Percentiles rank a stretch among this genome's conserved stretches.
Conservation (phyloP, 176 grass and related monocot species). For the Bromus sterilis region DNA sequence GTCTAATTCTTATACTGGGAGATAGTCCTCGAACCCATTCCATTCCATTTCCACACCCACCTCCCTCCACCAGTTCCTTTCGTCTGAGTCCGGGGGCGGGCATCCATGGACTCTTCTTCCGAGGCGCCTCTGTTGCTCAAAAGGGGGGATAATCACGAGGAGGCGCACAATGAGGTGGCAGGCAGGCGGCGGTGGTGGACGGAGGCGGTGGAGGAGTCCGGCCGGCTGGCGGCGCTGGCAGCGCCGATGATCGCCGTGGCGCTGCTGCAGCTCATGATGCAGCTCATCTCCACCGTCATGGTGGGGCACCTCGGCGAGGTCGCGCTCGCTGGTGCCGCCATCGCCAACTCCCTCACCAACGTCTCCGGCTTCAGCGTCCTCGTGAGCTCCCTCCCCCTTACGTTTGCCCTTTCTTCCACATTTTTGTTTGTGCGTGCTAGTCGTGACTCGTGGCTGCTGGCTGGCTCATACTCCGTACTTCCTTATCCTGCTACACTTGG, state of each 20-base stretch:
- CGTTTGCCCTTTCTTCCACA: not conserved
- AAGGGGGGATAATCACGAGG: not conserved
- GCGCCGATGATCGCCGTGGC: slow-evolving; percentile 56
- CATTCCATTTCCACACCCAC: not conserved
- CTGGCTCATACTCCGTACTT: not conserved
- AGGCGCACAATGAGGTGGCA: not conserved
- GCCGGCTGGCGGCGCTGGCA: slow-evolving; percentile 35
- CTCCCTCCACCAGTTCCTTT: not conserved
- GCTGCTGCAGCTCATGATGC: slow-evolving; percentile 54
- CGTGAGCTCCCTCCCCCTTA: slow-evolving; percentile 13
- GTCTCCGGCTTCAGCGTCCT: slow-evolving; percentile 80
- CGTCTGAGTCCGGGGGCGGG: not conserved
- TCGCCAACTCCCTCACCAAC: slow-evolving; percentile 59
- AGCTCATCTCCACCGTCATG: slow-evolving; percentile 64
- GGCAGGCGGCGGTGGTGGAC: slow-evolving; percentile 1
- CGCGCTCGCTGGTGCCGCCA: slow-evolving; percentile 52
- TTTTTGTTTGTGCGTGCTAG: not conserved
- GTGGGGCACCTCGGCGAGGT: slow-evolving; percentile 68
- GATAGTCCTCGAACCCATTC: not conserved
- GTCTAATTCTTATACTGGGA: not conserved
- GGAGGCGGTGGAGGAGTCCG: slow-evolving; percentile 29
- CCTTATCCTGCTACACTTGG: not conserved
- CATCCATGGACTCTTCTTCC: slow-evolving; percentile 18
- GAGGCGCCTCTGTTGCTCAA: slow-evolving; percentile 31
- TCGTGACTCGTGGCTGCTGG: not conserved